These are phyloP conservation scores for Fallopia convolvulus DNA, from an alignment of 148 eudicot species.

Conservation along the genomic window DNA sequence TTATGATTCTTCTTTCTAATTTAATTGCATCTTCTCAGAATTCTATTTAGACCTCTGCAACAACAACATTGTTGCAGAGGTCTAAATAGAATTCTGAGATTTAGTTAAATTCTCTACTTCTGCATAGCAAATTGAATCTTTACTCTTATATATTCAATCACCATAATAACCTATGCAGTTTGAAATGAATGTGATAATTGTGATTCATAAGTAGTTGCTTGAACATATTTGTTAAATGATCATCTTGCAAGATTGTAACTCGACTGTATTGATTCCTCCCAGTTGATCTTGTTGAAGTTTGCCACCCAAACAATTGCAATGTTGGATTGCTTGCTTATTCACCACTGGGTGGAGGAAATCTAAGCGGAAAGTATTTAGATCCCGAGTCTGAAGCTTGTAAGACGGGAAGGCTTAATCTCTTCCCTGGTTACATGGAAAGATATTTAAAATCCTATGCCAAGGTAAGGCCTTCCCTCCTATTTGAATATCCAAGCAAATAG, in stretches of 20 bases:
- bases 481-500: background rate
- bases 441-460: conserved; percentile 60
- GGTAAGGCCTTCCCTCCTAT: conserved; percentile 32
- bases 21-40: background rate
- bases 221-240: background rate
- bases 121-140: background rate
- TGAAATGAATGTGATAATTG: background rate
- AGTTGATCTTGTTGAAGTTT: conserved; percentile 95
- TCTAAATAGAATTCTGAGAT: background rate
- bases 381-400: conserved; percentile 60
- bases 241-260: background rate
- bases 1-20: background rate
- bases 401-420: conserved; percentile 83
- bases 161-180: background rate
- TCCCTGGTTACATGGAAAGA: conserved; percentile 96
- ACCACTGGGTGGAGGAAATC: conserved; percentile 84
- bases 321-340: conserved; percentile 87
- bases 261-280: conserved; percentile 20
- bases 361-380: conserved; percentile 81
- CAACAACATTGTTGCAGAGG: too few relatives aligned
- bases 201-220: background rate
- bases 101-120: background rate
- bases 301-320: conserved; percentile 91
- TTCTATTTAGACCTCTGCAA: too few relatives aligned
- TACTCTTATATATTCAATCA: background rate